Percentiles rank a stretch among this genome's conserved stretches.
Evolutionary conservation across 345 rosid genomes (phyloP).

Genomic region (Pugionium dolabratum): DNA sequence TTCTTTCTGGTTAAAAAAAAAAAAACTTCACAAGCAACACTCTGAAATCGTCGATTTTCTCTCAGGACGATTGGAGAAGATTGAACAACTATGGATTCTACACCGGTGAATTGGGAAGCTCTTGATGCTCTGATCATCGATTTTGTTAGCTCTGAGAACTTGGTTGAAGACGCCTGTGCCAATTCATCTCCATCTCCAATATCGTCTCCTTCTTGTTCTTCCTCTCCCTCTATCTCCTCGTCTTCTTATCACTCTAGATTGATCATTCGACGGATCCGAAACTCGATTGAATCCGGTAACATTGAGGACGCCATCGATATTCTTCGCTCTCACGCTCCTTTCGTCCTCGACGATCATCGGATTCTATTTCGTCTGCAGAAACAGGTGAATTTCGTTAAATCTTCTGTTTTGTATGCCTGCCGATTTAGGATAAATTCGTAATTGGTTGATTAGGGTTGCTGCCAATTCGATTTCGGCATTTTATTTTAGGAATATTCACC

Average conservation of each 20-base stretch:
- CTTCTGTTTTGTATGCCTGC: not conserved
- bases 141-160: conserved; percentile 81
- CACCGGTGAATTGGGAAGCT: conserved; percentile 87
- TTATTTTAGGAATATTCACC: not conserved
- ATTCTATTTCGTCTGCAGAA: conserved; percentile 84
- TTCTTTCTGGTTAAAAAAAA: too few relatives aligned
- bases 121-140: conserved; percentile 81
- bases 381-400: conserved; percentile 50
- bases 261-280: conserved; percentile 79
- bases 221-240: conserved; percentile 58
- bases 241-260: conserved; percentile 68
- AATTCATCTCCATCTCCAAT: conserved; percentile 44
- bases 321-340: conserved; percentile 69
- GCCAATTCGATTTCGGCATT: not conserved
- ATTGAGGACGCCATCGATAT: conserved; percentile 66
- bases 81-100: conserved; percentile 51
- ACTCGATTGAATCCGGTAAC: conserved; percentile 69
- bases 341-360: conserved; percentile 72
- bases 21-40: too few relatives aligned
- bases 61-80: too few relatives aligned
- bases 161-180: conserved; percentile 54
- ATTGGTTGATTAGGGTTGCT: conserved; percentile 22
- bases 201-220: conserved; percentile 49
- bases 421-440: not conserved
- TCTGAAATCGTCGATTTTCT: too few relatives aligned